Conservation (phyloP, 805 yeast genomes). For the Pichia pseudocactophila region DNA sequence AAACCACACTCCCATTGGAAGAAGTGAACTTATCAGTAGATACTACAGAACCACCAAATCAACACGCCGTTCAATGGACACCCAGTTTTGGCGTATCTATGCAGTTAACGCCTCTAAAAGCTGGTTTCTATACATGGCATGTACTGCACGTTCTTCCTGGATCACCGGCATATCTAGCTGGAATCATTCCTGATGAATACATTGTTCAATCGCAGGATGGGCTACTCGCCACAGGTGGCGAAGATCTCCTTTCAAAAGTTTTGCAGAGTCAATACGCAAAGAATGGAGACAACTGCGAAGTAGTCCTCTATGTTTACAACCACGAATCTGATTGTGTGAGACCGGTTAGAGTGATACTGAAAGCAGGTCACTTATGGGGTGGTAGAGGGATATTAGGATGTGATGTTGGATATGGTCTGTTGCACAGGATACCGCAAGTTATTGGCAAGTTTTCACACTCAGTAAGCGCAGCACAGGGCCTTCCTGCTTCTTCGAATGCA, state of each 20-base stretch:
- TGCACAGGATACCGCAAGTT: conserved; percentile 66
- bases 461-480: conserved; percentile 12
- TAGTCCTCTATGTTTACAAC: conserved; percentile 71
- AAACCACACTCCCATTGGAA: conserved; percentile 14
- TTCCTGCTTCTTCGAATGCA: conserved; percentile 8
- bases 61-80: conserved; percentile 2
- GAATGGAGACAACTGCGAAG: conserved; percentile 7
- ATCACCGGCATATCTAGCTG: conserved; percentile 79
- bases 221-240: conserved; percentile 78
- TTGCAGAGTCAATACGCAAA: conserved; percentile 43
- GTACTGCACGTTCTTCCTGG: conserved; percentile 62
- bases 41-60: conserved; percentile 4
- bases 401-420: conserved; percentile 87
- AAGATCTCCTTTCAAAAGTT: conserved; percentile 61
- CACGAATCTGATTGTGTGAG: conserved; percentile 79
- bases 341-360: conserved; percentile 61
- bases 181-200: conserved; percentile 80
- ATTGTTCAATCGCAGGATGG: conserved; percentile 87
- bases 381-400: conserved; percentile 83
- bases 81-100: conserved; percentile 52
- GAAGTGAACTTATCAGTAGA: conserved; percentile 22
- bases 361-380: conserved; percentile 68
- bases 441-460: conserved; percentile 29
- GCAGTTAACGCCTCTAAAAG: conserved; percentile 67
- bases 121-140: conserved; percentile 83